Percentiles rank a stretch among this genome's conserved stretches.
Conservation (phyloP, 1,284 basidiomycete genomes). For the Ceratobasidium sp. region DNA sequence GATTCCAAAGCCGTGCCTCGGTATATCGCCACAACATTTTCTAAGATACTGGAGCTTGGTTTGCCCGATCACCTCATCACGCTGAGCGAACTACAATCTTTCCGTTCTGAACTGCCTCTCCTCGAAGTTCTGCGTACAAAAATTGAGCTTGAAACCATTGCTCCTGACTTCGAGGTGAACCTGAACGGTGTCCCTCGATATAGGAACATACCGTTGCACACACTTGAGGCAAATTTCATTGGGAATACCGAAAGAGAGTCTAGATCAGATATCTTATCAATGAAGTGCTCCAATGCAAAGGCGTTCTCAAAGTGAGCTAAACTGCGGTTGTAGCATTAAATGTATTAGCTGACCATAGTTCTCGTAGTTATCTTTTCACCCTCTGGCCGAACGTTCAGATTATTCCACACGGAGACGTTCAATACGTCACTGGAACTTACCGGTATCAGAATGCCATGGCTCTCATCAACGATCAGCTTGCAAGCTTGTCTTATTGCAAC, state of each 20-base stretch:
- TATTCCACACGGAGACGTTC: not conserved
- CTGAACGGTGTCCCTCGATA: not conserved
- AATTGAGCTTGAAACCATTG: not conserved
- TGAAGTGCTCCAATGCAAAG: not conserved
- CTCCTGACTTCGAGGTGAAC: not conserved
- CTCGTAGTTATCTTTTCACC: not conserved
- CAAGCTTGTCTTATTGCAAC: not conserved
- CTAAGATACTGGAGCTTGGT: not conserved
- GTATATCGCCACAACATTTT: not conserved
- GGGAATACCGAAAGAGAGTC: not conserved
- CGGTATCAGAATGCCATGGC: not conserved
- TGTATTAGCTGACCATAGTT: not conserved
- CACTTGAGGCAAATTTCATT: not conserved
- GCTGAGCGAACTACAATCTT: not conserved
- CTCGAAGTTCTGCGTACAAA: not conserved
- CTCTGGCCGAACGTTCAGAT: constrained; percentile 4
- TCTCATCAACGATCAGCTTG: not conserved
- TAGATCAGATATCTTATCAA: not conserved
- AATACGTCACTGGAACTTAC: not conserved
- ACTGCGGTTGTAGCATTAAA: not conserved
- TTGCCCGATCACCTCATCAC: not conserved
- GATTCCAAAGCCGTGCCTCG: not conserved
- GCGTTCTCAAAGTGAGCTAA: not conserved
- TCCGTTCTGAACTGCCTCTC: not conserved
- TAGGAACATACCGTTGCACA: not conserved